phyloP scores from a whole-genome alignment of 1,284 basidiomycete genomes.

The Trichosporon sp. region DNA sequence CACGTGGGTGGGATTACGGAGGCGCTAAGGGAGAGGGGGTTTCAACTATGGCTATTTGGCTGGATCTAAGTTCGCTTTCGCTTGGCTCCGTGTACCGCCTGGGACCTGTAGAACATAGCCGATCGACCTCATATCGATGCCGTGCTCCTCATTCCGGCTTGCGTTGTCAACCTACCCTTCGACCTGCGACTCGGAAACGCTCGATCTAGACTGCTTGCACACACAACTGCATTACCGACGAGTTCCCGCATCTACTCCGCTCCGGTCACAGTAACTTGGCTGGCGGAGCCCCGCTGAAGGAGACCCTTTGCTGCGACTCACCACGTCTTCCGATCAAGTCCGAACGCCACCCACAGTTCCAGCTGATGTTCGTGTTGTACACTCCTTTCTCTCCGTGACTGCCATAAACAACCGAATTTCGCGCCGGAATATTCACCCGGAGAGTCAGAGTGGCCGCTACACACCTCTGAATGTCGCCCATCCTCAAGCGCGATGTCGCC shows the following conservation, averaged over 20 bases:
- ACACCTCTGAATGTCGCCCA: conserved; percentile 47
- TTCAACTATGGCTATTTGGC: not conserved
- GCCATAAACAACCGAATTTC: not conserved
- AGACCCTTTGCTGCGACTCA: conserved; percentile 13
- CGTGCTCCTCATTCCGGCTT: not conserved
- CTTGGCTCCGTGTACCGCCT: not conserved
- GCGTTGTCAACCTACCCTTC: not conserved
- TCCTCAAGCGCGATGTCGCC: conserved; percentile 51
- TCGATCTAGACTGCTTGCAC: not conserved
- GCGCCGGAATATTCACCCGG: not conserved
- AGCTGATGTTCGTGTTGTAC: conserved; percentile 1
- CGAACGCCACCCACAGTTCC: conserved; percentile 5
- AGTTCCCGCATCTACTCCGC: not conserved
- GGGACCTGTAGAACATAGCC: not conserved
- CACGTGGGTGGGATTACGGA: not conserved
- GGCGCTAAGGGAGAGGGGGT: not conserved
- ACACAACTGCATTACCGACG: not conserved
- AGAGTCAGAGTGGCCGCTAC: not conserved
- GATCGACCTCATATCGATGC: not conserved
- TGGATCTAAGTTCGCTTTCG: not conserved
- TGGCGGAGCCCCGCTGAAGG: conserved; percentile 4
- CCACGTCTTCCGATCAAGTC: conserved; percentile 15
- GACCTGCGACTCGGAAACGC: not conserved
- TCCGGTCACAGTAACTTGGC: not conserved
- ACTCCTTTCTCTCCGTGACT: not conserved